Percentiles rank a stretch among this genome's conserved stretches.
phyloP scores from a whole-genome alignment of 192 early-diverging fungal species.

The Cladochytrium replicatum region DNA sequence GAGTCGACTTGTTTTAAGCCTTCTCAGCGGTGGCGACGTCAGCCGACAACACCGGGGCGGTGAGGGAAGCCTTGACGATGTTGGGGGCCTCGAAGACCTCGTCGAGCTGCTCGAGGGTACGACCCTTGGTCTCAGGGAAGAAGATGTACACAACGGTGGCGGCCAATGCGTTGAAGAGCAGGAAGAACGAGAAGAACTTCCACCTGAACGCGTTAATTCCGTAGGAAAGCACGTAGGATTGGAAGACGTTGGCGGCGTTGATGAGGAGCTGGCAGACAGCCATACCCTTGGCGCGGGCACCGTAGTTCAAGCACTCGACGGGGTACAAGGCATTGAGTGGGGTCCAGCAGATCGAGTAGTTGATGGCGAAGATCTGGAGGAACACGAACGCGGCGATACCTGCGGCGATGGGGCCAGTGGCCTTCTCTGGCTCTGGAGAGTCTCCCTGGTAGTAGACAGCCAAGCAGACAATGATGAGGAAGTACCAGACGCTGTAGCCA shows the following conservation, averaged over 20 bases:
- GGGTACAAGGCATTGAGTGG: slow-evolving; percentile 38
- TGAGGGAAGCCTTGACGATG: too few relatives aligned
- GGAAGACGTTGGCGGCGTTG: slow-evolving; percentile 25
- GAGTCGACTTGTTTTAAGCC: too few relatives aligned
- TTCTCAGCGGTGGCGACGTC: too few relatives aligned
- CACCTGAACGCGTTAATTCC: slow-evolving; percentile 42
- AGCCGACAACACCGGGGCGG: too few relatives aligned
- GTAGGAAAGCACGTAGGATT: slow-evolving; percentile 36
- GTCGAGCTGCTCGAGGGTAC: slow-evolving; percentile 82
- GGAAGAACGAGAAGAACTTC: slow-evolving; percentile 37
- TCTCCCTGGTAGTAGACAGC: slow-evolving; percentile 14
- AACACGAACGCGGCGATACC: slow-evolving; percentile 20
- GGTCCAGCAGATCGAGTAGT: slow-evolving; percentile 38
- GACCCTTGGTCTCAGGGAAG: slow-evolving; percentile 72
- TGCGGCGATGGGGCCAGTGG: too few relatives aligned
- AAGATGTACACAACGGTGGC: slow-evolving; percentile 27
- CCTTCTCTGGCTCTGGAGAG: too few relatives aligned
- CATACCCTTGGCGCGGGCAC: slow-evolving; percentile 38
- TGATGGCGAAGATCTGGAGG: slow-evolving; percentile 23
- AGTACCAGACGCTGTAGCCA: slow-evolving; percentile 3
- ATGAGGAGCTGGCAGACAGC: slow-evolving; percentile 25
- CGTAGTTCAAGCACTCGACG: slow-evolving; percentile 29
- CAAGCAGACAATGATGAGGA: slow-evolving; percentile 13
- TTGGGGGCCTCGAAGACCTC: slow-evolving; percentile 72
- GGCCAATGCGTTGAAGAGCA: slow-evolving; percentile 29